Evolutionary conservation across 352 stramenopile species (phyloP).

Genomic region (Phytophthora colocasiae): DNA sequence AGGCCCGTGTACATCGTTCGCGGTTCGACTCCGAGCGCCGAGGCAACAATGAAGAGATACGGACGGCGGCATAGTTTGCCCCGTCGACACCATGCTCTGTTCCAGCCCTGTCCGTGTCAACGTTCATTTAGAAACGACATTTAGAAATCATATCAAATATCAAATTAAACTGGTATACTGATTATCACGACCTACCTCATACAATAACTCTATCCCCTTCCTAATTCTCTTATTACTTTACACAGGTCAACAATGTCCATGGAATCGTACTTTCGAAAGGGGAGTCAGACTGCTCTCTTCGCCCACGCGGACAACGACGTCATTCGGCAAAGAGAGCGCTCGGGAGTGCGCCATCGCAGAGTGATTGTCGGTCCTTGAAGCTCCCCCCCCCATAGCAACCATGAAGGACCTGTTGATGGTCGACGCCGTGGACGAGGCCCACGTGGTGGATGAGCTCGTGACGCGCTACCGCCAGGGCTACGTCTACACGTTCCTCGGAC

Average conservation of each 20-base stretch:
- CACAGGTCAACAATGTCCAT: constrained; percentile 4
- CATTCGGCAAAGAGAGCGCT: constrained; percentile 44
- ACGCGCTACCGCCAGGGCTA: constrained; percentile 81
- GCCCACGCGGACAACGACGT: constrained; percentile 24
- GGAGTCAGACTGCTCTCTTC: constrained; percentile 26
- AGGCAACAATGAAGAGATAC: constrained; percentile 21
- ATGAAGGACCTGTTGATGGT: constrained; percentile 86
- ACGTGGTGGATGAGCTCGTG: constrained; percentile 81
- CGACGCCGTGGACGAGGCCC: constrained; percentile 74
- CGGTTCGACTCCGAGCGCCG: background rate
- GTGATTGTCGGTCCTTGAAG: constrained; percentile 27
- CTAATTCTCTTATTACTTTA: constrained; percentile 14
- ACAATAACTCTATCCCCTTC: background rate
- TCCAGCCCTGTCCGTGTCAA: constrained; percentile 28
- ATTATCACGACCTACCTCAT: background rate
- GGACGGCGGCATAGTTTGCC: constrained; percentile 27
- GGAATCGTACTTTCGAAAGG: constrained; percentile 6
- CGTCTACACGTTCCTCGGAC: constrained; percentile 93
- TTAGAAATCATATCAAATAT: constrained; percentile 3
- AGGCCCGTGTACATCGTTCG: constrained; percentile 9
- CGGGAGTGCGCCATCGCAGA: constrained; percentile 11
- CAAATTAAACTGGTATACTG: background rate
- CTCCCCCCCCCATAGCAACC: constrained; percentile 3
- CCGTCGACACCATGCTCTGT: constrained; percentile 20
- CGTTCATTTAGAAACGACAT: constrained; percentile 28